Conservation (phyloP, 495 filamentous ascomycete species). For the Aspergillus kassunensis region DNA sequence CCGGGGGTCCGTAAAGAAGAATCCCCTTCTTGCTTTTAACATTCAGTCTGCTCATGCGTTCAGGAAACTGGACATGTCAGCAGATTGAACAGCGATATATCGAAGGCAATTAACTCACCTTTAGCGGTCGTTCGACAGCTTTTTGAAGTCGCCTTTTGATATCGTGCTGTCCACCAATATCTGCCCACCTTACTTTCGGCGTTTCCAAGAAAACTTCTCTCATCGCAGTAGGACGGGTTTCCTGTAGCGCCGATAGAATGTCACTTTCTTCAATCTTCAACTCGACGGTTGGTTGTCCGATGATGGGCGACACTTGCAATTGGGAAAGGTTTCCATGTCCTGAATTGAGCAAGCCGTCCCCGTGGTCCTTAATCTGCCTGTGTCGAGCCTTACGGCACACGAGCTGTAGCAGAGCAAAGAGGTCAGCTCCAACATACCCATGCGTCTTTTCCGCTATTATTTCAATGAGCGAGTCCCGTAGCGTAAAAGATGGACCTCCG, state of each 20-base stretch:
- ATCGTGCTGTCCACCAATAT: constrained; percentile 84
- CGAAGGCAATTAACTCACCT: constrained; percentile 38
- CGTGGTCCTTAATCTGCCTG: constrained; percentile 23
- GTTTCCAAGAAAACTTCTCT: constrained; percentile 84
- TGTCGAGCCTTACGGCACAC: constrained; percentile 40
- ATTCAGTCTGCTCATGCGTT: constrained; percentile 55
- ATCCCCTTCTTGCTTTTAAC: constrained; percentile 74
- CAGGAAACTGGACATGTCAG: constrained; percentile 45
- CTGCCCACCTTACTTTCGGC: constrained; percentile 79
- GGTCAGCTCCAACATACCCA: constrained; percentile 65
- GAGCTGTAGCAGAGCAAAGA: constrained; percentile 49
- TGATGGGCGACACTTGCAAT: not conserved
- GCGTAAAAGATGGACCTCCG: constrained; percentile 24
- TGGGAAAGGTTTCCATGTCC: not conserved
- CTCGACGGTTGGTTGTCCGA: constrained; percentile 9
- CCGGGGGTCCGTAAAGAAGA: constrained; percentile 89
- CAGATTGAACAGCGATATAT: constrained; percentile 3
- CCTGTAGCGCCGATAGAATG: constrained; percentile 50
- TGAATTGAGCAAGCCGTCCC: not conserved
- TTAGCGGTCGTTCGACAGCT: constrained; percentile 63
- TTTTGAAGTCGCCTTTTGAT: constrained; percentile 68
- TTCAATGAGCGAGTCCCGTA: constrained; percentile 36
- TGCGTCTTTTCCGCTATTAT: constrained; percentile 57
- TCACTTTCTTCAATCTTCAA: constrained; percentile 44
- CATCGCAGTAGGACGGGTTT: constrained; percentile 78